phyloP scores from a whole-genome alignment of 2,329 filamentous ascomycete genomes.

The Fusarium oligoseptatum region DNA sequence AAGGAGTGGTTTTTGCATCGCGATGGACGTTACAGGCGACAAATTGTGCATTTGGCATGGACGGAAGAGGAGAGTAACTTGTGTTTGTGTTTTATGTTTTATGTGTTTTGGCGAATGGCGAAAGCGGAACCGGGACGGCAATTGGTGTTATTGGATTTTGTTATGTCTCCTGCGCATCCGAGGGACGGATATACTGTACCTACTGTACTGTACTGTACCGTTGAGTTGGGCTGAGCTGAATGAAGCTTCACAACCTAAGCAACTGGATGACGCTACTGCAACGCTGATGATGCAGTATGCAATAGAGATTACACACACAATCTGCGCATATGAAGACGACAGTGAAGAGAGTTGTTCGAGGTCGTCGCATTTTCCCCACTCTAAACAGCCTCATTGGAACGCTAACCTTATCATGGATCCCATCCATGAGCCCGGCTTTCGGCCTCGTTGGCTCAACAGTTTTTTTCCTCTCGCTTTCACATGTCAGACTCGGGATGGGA shows the following conservation, averaged over 20 bases:
- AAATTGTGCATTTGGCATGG: slow-evolving; percentile 40
- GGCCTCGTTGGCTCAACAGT: slow-evolving; percentile 36
- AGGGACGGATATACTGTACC: slow-evolving; percentile 13
- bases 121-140: slow-evolving; percentile 21
- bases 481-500: slow-evolving; percentile 37
- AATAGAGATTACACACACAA: slow-evolving; percentile 3
- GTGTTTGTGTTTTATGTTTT: slow-evolving; percentile 13
- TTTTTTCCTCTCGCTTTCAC: slow-evolving; percentile 39
- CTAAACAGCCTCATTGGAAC: slow-evolving; percentile 34
- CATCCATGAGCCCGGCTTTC: slow-evolving; percentile 18
- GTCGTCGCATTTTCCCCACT: slow-evolving; percentile 29
- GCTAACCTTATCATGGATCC: slow-evolving; percentile 31
- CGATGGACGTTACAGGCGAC: slow-evolving; percentile 30
- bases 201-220: background rate
- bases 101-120: slow-evolving; percentile 38
- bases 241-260: background rate
- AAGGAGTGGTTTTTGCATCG: slow-evolving; percentile 29
- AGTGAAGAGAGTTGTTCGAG: slow-evolving; percentile 16
- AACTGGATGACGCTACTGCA: slow-evolving; percentile 4
- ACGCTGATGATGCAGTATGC: background rate
- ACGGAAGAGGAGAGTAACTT: slow-evolving; percentile 16
- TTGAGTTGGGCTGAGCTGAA: background rate
- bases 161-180: background rate
- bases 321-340: background rate
- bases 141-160: background rate